A percentile compares a stretch with the other conserved stretches of the same genome.
Conservation (phyloP, 2,329 filamentous ascomycete species). For the Coleophoma eucalyptorum region DNA sequence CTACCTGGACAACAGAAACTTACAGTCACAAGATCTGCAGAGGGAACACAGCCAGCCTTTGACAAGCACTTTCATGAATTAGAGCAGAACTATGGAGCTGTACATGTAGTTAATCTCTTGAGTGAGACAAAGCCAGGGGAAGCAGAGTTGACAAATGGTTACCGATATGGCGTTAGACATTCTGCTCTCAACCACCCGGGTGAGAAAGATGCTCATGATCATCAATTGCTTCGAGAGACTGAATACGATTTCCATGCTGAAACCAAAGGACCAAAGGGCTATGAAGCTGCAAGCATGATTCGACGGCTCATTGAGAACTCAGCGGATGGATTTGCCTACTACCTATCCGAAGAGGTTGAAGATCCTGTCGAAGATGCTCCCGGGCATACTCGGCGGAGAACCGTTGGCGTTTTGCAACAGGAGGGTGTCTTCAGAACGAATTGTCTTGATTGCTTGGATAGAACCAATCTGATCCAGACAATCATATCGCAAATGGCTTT, state of each 20-base stretch:
- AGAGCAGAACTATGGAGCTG: conserved; percentile 80
- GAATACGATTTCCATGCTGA: conserved; percentile 98
- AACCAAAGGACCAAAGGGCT: conserved; percentile 80
- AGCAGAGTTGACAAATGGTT: conserved; percentile 75
- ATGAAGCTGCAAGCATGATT: conserved; percentile 87
- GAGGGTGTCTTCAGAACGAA: conserved; percentile 96
- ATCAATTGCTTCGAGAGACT: conserved; percentile 73
- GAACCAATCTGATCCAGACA: conserved; percentile 94
- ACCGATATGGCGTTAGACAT: conserved; percentile 70
- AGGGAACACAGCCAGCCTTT: conserved; percentile 91
- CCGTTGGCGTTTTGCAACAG: conserved; percentile 77
- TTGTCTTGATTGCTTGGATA: conserved; percentile 91
- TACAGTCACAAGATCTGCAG: conserved; percentile 78
- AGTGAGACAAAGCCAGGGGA: conserved; percentile 86
- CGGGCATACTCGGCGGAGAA: conserved; percentile 31
- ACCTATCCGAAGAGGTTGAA: conserved; percentile 68
- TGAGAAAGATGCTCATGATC: conserved; percentile 56
- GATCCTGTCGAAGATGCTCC: conserved; percentile 35
- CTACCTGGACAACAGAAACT: conserved; percentile 95
- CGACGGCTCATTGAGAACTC: conserved; percentile 73
- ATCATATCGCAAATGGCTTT: conserved; percentile 93
- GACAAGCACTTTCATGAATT: conserved; percentile 92
- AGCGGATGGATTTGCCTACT: conserved; percentile 88
- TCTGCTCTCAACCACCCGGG: conserved; percentile 64
- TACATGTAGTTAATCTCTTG: conserved; percentile 92